Conservation (phyloP, 257 asterid genomes). For the Cordia subcordata region DNA sequence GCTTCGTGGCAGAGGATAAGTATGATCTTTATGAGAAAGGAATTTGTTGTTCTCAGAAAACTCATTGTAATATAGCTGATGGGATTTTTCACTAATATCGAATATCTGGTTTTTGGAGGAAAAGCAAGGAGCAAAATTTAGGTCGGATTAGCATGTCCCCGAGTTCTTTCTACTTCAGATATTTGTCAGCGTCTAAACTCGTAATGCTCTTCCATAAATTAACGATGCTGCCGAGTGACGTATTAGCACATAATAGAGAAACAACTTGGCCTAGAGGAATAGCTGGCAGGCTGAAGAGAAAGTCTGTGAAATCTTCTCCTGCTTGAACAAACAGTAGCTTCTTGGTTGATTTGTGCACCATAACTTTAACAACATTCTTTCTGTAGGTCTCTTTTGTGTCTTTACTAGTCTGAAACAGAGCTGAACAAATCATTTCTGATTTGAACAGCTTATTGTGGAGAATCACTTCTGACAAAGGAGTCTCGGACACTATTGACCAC, state of each 20-base stretch:
- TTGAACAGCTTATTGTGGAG: not conserved
- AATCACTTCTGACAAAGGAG: not conserved
- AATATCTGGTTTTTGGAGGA: conserved; percentile 8
- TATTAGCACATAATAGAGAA: conserved; percentile 4
- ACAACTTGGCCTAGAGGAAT: conserved; percentile 16
- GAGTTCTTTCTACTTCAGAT: not conserved
- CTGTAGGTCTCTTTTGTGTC: no score
- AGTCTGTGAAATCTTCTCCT: conserved; percentile 12
- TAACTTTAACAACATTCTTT: conserved; percentile 5
- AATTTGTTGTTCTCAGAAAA: not conserved
- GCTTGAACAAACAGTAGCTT: conserved; percentile 21
- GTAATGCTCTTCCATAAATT: conserved; percentile 13
- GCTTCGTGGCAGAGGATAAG: no score
- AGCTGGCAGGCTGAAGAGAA: conserved; percentile 14
- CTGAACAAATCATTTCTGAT: not conserved
- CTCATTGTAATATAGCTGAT: not conserved
- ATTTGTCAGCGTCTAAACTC: not conserved
- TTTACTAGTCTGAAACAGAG: not conserved
- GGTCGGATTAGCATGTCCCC: conserved; percentile 3
- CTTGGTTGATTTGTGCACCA: conserved; percentile 13
- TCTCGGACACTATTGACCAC: not conserved
- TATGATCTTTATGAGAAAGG: not conserved
- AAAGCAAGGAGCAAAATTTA: conserved; percentile 3
- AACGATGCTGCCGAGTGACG: conserved; percentile 2
- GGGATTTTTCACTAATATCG: conserved; percentile 6